Conservation (phyloP, 306 rosid genomes). For the Cucurbita argyrosperma region DNA sequence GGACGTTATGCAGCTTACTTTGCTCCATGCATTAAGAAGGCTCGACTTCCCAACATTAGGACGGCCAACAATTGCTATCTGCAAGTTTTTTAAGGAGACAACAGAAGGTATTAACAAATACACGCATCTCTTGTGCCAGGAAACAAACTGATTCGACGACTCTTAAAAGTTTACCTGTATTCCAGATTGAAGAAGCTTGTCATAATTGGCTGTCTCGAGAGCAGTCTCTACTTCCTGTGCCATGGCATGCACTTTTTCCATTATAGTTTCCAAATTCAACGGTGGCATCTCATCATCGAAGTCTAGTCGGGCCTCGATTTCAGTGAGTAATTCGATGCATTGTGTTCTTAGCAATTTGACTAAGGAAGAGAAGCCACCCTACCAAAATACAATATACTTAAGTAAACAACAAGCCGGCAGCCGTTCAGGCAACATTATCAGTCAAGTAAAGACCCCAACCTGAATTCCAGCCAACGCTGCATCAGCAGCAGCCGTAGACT, state of each 20-base stretch:
- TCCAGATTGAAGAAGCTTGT: conserved; percentile 94
- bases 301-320: conserved; percentile 92
- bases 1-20: conserved; percentile 35
- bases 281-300: conserved; percentile 97
- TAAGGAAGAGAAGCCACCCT: conserved; percentile 90
- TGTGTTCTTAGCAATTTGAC: conserved; percentile 50
- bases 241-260: conserved; percentile 49
- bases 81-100: conserved; percentile 22
- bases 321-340: conserved; percentile 88
- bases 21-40: conserved; percentile 99
- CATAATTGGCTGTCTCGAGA: conserved; percentile 77
- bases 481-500: conserved; percentile 83
- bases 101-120: conserved; percentile 2
- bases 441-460: conserved; percentile 20
- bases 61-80: conserved; percentile 94
- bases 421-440: not conserved
- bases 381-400: conserved; percentile 8
- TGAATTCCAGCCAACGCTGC: conserved; percentile 87
- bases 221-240: conserved; percentile 67
- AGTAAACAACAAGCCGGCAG: not conserved
- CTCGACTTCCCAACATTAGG: conserved; percentile 98
- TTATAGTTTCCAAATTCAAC: conserved; percentile 36
- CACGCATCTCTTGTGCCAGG: not conserved
- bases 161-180: conserved; percentile 41
- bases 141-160: not conserved